Evolutionary conservation across 352 stramenopile species (phyloP).

Genomic region (Phytophthora palmivora): DNA sequence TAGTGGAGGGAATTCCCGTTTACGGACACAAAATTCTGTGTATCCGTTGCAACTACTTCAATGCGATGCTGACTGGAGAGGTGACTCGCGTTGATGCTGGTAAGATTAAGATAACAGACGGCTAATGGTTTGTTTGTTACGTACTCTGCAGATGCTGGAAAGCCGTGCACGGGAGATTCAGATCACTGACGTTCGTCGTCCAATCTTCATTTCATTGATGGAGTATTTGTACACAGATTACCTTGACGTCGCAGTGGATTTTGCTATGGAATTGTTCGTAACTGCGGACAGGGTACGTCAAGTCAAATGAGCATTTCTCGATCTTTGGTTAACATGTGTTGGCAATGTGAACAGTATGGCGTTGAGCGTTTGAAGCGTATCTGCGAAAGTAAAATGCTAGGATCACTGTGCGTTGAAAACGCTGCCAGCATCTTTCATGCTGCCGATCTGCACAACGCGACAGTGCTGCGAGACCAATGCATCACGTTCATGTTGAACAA

Average conservation of each 20-base stretch:
- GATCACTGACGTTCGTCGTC: conserved; percentile 92
- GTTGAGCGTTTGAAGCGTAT: conserved; percentile 91
- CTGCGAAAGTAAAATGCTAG: conserved; percentile 97
- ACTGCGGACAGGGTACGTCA: conserved; percentile 81
- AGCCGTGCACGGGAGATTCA: conserved; percentile 89
- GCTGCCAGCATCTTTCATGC: conserved; percentile 96
- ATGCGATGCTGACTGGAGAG: conserved; percentile 88
- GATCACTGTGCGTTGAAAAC: conserved; percentile 96
- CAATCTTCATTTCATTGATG: conserved; percentile 95
- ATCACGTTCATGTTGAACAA: conserved; percentile 97
- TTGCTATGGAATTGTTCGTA: conserved; percentile 96
- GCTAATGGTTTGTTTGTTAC: conserved; percentile 4
- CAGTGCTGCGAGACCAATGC: conserved; percentile 93
- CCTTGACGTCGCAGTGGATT: conserved; percentile 91
- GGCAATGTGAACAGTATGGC: conserved; percentile 58
- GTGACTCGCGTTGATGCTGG: conserved; percentile 23
- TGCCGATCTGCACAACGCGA: conserved; percentile 95
- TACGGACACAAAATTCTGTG: conserved; percentile 93
- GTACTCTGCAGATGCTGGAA: conserved; percentile 86
- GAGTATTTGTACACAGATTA: conserved; percentile 98
- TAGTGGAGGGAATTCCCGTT: conserved; percentile 88
- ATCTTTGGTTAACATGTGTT: conserved; percentile 17
- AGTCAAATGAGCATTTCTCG: not conserved
- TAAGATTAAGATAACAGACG: not conserved
- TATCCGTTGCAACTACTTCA: conserved; percentile 95